A percentile compares a stretch with the other conserved stretches of the same genome.
Evolutionary conservation across 2,329 filamentous ascomycete genomes (phyloP).

Genomic region (Seiridium unicorne): DNA sequence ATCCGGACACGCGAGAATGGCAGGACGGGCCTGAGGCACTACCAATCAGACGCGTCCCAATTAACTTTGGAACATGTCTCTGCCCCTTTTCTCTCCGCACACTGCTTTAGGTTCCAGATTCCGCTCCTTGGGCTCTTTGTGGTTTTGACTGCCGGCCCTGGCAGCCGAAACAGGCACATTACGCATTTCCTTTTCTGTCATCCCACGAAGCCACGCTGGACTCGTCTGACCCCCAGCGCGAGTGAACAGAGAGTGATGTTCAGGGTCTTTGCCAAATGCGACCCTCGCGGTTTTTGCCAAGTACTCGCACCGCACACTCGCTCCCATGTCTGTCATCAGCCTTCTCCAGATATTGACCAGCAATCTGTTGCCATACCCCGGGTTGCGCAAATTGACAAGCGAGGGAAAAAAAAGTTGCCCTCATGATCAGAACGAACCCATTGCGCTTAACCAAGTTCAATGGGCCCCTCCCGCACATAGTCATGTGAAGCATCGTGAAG

Average conservation of each 20-base stretch:
- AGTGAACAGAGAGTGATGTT: too few species aligned
- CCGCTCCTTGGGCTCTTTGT: not conserved
- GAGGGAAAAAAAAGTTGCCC: not conserved
- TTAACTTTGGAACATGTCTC: not conserved
- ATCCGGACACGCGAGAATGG: not conserved
- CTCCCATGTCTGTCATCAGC: too few species aligned
- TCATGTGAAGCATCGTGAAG: conserved; percentile 1
- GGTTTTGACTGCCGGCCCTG: conserved; percentile 2
- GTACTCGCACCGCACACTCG: too few species aligned
- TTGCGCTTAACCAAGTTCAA: not conserved
- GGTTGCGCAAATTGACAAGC: too few species aligned
- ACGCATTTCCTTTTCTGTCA: not conserved
- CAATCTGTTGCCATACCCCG: too few species aligned
- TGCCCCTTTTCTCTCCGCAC: not conserved
- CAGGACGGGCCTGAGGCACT: not conserved
- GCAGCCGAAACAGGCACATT: not conserved
- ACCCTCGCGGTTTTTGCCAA: not conserved
- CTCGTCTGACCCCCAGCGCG: too few species aligned
- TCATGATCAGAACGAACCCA: not conserved
- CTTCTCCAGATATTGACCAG: too few species aligned
- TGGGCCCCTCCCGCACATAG: not conserved
- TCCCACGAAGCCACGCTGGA: not conserved
- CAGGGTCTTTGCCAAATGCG: not conserved
- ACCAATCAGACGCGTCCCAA: conserved; percentile 6
- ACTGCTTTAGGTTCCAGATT: conserved; percentile 1